phyloP scores from a whole-genome alignment of 176 grass and related monocot species.

The Panicum miliaceum region DNA sequence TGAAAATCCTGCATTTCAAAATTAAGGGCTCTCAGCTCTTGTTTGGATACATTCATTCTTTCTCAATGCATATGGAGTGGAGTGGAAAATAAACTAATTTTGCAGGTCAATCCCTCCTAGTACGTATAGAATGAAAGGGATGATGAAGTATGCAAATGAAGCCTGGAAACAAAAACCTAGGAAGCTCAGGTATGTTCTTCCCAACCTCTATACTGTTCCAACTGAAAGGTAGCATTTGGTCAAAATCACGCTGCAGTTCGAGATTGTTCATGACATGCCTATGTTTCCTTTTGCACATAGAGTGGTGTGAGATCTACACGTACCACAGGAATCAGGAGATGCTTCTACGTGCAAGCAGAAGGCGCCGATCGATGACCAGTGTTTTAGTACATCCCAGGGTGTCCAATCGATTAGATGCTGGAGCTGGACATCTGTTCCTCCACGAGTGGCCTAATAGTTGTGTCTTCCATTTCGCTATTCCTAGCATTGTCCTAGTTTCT shows the following conservation, averaged over 20 bases:
- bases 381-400: conserved; percentile 8
- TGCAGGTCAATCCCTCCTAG: too few species aligned
- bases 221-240: not conserved
- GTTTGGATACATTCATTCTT: too few species aligned
- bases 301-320: not conserved
- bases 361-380: not conserved
- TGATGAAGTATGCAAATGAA: too few species aligned
- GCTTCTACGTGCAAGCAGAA: conserved; percentile 21
- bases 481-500: not conserved
- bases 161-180: not conserved
- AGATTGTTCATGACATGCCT: not conserved
- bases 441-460: not conserved
- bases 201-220: not conserved
- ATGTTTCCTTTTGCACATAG: not conserved
- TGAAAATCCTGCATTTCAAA: not conserved
- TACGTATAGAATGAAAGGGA: too few species aligned
- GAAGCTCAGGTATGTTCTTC: conserved; percentile 1
- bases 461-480: not conserved
- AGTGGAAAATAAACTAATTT: too few species aligned
- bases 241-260: conserved; percentile 16
- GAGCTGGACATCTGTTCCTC: not conserved
- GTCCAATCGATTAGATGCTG: not conserved
- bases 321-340: not conserved
- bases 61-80: too few species aligned
- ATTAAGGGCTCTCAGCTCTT: not conserved